Evolutionary conservation across 305 asterid species (phyloP).

Genomic region (Solanum hybrid): DNA sequence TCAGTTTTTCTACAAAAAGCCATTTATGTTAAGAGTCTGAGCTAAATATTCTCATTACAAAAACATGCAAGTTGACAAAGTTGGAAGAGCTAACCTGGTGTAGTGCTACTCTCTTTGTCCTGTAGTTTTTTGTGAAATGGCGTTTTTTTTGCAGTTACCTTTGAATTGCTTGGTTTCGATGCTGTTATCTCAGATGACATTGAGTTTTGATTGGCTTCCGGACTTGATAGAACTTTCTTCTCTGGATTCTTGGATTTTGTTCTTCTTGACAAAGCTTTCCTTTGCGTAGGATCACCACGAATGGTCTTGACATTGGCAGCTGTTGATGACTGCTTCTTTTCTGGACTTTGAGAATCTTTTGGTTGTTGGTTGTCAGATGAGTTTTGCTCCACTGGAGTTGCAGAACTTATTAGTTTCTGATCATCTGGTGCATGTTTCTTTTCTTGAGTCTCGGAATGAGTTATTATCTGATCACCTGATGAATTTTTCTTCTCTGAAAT

Average conservation of each 20-base stretch:
- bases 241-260: constrained; percentile 41
- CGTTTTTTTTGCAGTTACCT: constrained; percentile 22
- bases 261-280: constrained; percentile 15
- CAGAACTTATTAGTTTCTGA: neutral
- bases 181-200: constrained; percentile 6
- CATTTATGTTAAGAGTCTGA: neutral
- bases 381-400: neutral
- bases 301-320: neutral
- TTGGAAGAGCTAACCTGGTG: constrained; percentile 29
- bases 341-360: neutral
- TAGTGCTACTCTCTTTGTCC: constrained; percentile 21
- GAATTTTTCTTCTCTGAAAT: constrained; percentile 13
- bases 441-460: neutral
- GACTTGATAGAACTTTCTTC: constrained; percentile 18
- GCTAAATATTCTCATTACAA: neutral
- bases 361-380: neutral
- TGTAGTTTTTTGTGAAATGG: constrained; percentile 19
- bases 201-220: constrained; percentile 8
- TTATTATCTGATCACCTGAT: neutral
- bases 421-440: neutral
- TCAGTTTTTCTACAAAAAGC: constrained; percentile 24
- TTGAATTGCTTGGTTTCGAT: constrained; percentile 12
- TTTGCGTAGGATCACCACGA: neutral
- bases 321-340: constrained; percentile 1
- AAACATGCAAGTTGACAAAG: neutral